phyloP scores from a whole-genome alignment of 2,329 filamentous ascomycete genomes.

The Tolypocladium tundrense region DNA sequence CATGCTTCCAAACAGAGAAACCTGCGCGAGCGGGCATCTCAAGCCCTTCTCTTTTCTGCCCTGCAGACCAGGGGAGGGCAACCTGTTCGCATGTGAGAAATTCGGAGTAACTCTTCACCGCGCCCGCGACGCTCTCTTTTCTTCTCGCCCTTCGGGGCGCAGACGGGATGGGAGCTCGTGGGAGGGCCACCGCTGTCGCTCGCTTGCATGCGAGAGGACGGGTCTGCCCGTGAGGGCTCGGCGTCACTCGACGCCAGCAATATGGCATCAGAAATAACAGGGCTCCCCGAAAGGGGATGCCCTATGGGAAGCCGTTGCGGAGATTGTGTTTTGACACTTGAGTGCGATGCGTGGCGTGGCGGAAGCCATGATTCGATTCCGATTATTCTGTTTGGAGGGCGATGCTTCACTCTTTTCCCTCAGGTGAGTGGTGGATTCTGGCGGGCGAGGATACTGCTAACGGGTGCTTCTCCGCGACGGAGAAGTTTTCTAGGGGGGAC shows the following conservation, averaged over 20 bases:
- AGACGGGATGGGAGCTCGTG: neutral
- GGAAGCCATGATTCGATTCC: constrained; percentile 13
- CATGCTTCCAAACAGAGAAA: constrained; percentile 12
- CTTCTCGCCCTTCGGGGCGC: neutral
- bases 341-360: constrained; percentile 15
- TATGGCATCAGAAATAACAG: constrained; percentile 14
- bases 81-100: constrained; percentile 11
- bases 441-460: constrained; percentile 4
- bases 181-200: constrained; percentile 8
- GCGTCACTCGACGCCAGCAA: constrained; percentile 12
- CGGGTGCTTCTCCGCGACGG: neutral
- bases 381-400: constrained; percentile 13
- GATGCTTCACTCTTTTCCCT: constrained; percentile 11
- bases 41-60: neutral
- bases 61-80: neutral
- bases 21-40: constrained; percentile 1
- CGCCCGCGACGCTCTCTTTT: neutral
- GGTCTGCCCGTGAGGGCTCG: constrained; percentile 13
- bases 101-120: constrained; percentile 13
- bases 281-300: constrained; percentile 1
- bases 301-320: constrained; percentile 13
- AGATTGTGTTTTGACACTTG: constrained; percentile 14
- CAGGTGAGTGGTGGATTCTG: constrained; percentile 5
- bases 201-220: constrained; percentile 7
- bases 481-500: neutral